Percentiles rank a stretch among this genome's conserved stretches.
Evolutionary conservation across 2,329 filamentous ascomycete genomes (phyloP).

Genomic region (Capronia americana): DNA sequence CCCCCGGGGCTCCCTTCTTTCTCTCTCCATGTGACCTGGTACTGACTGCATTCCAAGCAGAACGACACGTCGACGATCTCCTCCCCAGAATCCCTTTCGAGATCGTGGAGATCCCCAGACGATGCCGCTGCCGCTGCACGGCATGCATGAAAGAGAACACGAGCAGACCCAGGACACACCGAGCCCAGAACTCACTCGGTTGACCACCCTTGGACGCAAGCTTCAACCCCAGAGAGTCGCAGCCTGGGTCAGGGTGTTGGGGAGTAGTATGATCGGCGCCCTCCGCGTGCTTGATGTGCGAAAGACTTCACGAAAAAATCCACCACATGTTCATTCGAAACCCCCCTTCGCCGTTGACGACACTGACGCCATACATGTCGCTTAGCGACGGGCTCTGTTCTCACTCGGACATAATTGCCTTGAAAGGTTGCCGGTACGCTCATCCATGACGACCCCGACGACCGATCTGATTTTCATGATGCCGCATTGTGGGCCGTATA

Average conservation of each 20-base stretch:
- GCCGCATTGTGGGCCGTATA: not conserved
- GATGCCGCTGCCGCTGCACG: not conserved
- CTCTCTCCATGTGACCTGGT: not conserved
- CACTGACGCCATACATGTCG: slow-evolving; percentile 1
- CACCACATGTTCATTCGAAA: not conserved
- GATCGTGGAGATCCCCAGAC: slow-evolving; percentile 22
- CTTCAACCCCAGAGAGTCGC: slow-evolving; percentile 1
- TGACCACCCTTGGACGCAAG: not conserved
- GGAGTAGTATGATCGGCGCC: slow-evolving; percentile 15
- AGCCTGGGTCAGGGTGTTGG: slow-evolving; percentile 14
- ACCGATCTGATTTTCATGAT: not conserved
- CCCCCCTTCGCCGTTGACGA: not conserved
- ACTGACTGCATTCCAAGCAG: not conserved
- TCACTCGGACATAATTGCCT: not conserved
- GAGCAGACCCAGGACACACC: not conserved
- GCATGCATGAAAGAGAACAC: slow-evolving; percentile 9
- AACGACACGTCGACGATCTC: not conserved
- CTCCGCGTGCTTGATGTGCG: slow-evolving; percentile 13
- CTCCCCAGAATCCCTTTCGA: slow-evolving; percentile 10
- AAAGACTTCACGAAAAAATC: not conserved
- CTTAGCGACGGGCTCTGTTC: not conserved
- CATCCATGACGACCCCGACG: not conserved
- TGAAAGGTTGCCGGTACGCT: not conserved
- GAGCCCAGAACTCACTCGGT: not conserved
- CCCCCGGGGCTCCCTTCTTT: not conserved